These are phyloP conservation scores for Vachellia collinsii DNA, from an alignment of 306 rosid genomes.

Conservation along the genomic window DNA sequence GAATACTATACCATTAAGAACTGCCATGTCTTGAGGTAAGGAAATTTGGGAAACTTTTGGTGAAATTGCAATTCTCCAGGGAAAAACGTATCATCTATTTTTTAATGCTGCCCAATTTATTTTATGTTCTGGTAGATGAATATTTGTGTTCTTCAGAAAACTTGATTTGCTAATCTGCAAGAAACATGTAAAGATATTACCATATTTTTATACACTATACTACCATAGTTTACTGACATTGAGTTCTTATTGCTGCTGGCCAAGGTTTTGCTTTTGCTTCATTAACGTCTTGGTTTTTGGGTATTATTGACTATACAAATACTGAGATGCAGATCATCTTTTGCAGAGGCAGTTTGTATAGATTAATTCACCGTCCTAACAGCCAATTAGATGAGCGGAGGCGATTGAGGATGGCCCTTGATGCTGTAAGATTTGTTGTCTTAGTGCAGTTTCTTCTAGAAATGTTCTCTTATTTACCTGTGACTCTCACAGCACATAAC, in stretches of 20 bases:
- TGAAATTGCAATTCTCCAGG: neutral
- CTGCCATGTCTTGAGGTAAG: neutral
- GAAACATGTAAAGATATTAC: neutral
- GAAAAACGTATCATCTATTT: neutral
- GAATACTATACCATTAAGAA: neutral
- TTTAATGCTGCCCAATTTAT: neutral
- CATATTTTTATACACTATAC: neutral
- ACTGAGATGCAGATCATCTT: constrained; percentile 38
- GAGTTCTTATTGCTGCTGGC: constrained; percentile 4
- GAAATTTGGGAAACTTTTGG: neutral
- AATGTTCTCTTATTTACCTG: constrained; percentile 1
- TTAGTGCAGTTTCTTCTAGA: constrained; percentile 24
- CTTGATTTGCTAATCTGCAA: constrained; percentile 3
- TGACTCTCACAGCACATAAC: constrained; percentile 27
- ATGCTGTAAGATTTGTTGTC: constrained; percentile 68
- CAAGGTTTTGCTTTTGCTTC: constrained; percentile 4
- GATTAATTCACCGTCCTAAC: constrained; percentile 90
- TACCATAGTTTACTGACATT: neutral
- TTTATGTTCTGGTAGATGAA: constrained; percentile 18
- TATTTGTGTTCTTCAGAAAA: neutral
- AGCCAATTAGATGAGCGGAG: constrained; percentile 84
- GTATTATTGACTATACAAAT: constrained; percentile 28
- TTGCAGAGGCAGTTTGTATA: constrained; percentile 95
- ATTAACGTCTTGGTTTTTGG: constrained; percentile 7
- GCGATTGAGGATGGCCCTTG: constrained; percentile 93